These are phyloP conservation scores for Paecilomyces fulvus DNA, from an alignment of 2,329 filamentous ascomycete genomes.

Conservation along the genomic window DNA sequence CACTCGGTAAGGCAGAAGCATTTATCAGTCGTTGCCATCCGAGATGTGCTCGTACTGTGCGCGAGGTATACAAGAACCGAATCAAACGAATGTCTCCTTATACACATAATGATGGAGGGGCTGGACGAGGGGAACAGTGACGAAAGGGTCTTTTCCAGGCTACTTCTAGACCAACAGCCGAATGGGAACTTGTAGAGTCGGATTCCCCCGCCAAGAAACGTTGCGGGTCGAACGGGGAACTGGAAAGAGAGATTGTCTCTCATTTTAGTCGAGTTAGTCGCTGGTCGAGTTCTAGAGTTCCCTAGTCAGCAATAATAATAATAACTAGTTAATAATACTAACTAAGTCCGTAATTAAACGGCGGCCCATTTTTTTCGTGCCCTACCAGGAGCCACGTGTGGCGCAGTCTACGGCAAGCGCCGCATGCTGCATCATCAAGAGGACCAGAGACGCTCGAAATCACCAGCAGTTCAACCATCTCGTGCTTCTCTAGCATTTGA, in stretches of 20 bases:
- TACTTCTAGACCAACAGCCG: not conserved
- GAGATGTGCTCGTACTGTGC: too few species aligned
- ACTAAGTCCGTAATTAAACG: not conserved
- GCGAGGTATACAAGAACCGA: not conserved
- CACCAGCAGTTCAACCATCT: not conserved
- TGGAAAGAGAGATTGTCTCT: not conserved
- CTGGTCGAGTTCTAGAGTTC: not conserved
- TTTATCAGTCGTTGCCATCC: not conserved
- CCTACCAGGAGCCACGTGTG: slow-evolving; percentile 12
- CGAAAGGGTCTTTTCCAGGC: not conserved
- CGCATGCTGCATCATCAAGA: slow-evolving; percentile 2
- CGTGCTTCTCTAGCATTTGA: not conserved
- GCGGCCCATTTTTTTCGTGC: not conserved
- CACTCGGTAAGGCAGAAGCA: not conserved
- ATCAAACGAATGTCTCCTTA: not conserved
- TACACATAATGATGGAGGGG: not conserved
- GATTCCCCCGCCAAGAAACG: not conserved
- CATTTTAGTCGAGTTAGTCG: not conserved
- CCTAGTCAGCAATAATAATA: too few species aligned
- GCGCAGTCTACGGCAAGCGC: slow-evolving; percentile 14
- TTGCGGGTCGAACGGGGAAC: not conserved
- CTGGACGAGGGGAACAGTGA: not conserved
- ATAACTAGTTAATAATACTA: too few species aligned
- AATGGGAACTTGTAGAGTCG: not conserved
- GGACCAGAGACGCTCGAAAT: not conserved